A percentile compares a stretch with the other conserved stretches of the same genome.
phyloP scores from a whole-genome alignment of 108 stramenopile genomes.

The Discostella stelligeroides region DNA sequence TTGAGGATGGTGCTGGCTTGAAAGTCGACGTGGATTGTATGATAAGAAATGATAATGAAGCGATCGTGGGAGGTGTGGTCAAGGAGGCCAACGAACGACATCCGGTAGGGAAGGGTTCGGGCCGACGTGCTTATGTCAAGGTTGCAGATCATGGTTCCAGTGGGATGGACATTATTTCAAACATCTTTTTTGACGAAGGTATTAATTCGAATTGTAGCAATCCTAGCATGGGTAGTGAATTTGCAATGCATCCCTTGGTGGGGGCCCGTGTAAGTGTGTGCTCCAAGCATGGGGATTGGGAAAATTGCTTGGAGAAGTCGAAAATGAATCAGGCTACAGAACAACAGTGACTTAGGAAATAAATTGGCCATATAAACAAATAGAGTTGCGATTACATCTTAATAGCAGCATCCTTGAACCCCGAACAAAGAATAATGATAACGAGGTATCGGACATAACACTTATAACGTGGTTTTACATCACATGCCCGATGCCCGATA shows the following conservation, averaged over 20 bases:
- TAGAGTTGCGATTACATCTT: not conserved
- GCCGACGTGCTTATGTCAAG: slow-evolving; percentile 39
- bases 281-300: slow-evolving; percentile 47
- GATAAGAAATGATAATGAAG: slow-evolving; percentile 36
- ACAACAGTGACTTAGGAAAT: not conserved
- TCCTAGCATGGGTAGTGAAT: slow-evolving; percentile 13
- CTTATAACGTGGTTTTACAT: not conserved
- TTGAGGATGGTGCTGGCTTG: slow-evolving; percentile 18
- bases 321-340: slow-evolving; percentile 14
- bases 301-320: slow-evolving; percentile 25
- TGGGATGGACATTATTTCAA: slow-evolving; percentile 24
- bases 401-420: not conserved
- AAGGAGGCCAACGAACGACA: slow-evolving; percentile 6
- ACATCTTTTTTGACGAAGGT: slow-evolving; percentile 23
- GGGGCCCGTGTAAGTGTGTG: slow-evolving; percentile 33
- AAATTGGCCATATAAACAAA: not conserved
- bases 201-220: slow-evolving; percentile 1
- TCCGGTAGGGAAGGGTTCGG: not conserved
- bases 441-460: too few relatives aligned
- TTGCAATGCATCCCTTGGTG: slow-evolving; percentile 9
- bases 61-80: slow-evolving; percentile 38
- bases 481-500: not conserved
- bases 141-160: slow-evolving; percentile 22
- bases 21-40: slow-evolving; percentile 53
- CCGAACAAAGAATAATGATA: not conserved